These are phyloP conservation scores for Alternaria sp. DNA, from an alignment of 2,329 filamentous ascomycete genomes.

Conservation along the genomic window DNA sequence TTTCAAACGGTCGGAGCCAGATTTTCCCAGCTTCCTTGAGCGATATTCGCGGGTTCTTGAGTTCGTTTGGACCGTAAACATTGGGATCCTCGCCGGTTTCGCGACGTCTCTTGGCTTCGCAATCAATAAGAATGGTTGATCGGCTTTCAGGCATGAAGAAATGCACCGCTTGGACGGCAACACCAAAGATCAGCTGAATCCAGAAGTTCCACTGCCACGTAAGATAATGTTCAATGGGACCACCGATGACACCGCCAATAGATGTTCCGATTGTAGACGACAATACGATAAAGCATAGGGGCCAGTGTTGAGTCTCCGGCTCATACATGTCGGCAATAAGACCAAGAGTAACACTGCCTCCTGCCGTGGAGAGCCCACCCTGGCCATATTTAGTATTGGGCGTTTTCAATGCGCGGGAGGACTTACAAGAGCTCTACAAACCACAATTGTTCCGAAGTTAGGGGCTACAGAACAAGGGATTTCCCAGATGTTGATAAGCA, in stretches of 20 bases:
- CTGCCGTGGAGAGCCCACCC: constrained; percentile 60
- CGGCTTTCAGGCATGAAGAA: constrained; percentile 76
- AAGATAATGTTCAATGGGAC: constrained; percentile 59
- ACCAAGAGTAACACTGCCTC: constrained; percentile 69
- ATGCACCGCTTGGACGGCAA: constrained; percentile 70
- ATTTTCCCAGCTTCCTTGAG: constrained; percentile 53
- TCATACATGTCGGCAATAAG: constrained; percentile 70
- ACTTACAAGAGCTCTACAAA: constrained; percentile 66
- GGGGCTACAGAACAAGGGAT: constrained; percentile 67
- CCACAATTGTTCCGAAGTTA: constrained; percentile 72
- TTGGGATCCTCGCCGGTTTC: constrained; percentile 65
- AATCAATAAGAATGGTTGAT: constrained; percentile 76
- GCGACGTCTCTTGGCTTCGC: constrained; percentile 76
- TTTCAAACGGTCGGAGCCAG: constrained; percentile 65
- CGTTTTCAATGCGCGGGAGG: constrained; percentile 61
- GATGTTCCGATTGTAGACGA: constrained; percentile 70
- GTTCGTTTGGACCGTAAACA: constrained; percentile 76
- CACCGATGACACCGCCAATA: constrained; percentile 74
- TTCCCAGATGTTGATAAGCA: constrained; percentile 69
- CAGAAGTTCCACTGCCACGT: constrained; percentile 79
- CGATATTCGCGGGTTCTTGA: constrained; percentile 51
- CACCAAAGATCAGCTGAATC: constrained; percentile 83
- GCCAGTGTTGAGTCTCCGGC: constrained; percentile 66
- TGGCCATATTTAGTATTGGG: constrained; percentile 56
- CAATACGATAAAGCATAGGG: constrained; percentile 64